A percentile compares a stretch with the other conserved stretches of the same genome.
Conservation (phyloP, 768 basidiomycete species). For the Coprinopsis cinerea region DNA sequence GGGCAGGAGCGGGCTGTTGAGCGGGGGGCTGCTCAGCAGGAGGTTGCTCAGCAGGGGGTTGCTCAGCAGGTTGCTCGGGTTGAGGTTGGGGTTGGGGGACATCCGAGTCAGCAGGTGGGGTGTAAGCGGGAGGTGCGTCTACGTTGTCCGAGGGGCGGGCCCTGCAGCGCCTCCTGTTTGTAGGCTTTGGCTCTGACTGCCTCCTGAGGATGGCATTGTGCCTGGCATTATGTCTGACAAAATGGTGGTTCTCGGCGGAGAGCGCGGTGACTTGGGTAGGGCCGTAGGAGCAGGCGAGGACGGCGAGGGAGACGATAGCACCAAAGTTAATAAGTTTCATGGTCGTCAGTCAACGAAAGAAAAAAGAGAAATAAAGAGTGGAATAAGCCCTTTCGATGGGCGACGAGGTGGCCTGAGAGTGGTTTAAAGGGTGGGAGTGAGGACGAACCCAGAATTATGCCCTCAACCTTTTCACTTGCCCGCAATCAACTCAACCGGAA, state of each 20-base stretch:
- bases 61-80: slow-evolving; percentile 5
- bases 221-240: slow-evolving; percentile 33
- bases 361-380: slow-evolving; percentile 20
- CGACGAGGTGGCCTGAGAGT: slow-evolving; percentile 11
- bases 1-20: slow-evolving; percentile 10
- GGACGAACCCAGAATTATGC: not conserved
- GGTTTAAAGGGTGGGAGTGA: not conserved
- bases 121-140: slow-evolving; percentile 13
- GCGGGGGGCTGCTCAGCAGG: slow-evolving; percentile 5
- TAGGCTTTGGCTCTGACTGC: slow-evolving; percentile 35
- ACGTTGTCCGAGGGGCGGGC: slow-evolving; percentile 33
- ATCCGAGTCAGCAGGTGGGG: slow-evolving; percentile 3
- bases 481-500: not conserved
- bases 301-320: slow-evolving; percentile 50
- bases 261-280: slow-evolving; percentile 49
- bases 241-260: slow-evolving; percentile 32
- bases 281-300: slow-evolving; percentile 47
- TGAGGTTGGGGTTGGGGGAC: slow-evolving; percentile 4
- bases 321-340: slow-evolving; percentile 52
- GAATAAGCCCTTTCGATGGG: slow-evolving; percentile 17
- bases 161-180: slow-evolving; percentile 48
- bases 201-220: slow-evolving; percentile 48
- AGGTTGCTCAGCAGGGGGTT: slow-evolving; percentile 3
- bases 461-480: not conserved
- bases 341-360: slow-evolving; percentile 35